phyloP scores from a whole-genome alignment of 2,329 filamentous ascomycete genomes.

The Fusarium napiforme region DNA sequence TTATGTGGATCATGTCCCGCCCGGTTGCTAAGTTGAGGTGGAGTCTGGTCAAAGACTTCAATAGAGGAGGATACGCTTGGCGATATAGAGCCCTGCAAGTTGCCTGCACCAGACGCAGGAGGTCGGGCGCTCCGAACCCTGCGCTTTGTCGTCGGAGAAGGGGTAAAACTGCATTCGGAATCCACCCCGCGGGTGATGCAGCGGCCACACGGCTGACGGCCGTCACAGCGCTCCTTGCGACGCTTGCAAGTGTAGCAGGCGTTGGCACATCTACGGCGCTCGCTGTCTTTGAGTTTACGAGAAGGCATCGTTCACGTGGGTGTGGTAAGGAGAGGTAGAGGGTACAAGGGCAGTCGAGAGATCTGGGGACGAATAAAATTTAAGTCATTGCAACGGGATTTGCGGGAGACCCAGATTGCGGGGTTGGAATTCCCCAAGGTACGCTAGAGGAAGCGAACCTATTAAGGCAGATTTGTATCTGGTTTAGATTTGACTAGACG shows the following conservation, averaged over 20 bases:
- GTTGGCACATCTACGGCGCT: not conserved
- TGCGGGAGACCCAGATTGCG: not conserved
- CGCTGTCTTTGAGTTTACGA: not conserved
- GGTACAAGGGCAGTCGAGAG: not conserved
- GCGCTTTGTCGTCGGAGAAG: not conserved
- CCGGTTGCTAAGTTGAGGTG: not conserved
- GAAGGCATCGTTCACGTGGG: not conserved
- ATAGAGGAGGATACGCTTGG: not conserved
- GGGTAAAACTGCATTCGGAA: not conserved
- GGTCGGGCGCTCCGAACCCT: not conserved
- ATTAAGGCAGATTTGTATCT: not conserved
- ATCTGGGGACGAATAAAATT: not conserved
- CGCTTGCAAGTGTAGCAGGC: not conserved
- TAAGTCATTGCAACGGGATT: not conserved
- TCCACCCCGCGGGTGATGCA: not conserved
- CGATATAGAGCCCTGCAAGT: not conserved
- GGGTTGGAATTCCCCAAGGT: not conserved
- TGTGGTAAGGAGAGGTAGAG: not conserved
- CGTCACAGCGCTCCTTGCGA: not conserved
- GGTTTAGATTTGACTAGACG: not conserved
- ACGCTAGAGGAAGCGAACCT: not conserved
- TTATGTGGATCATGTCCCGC: fast-evolving
- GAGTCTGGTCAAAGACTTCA: not conserved
- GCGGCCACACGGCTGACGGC: not conserved
- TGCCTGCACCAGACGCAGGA: fast-evolving